These are phyloP conservation scores for Ilex paraguariensis DNA, from an alignment of 305 asterid species.

Conservation along the genomic window DNA sequence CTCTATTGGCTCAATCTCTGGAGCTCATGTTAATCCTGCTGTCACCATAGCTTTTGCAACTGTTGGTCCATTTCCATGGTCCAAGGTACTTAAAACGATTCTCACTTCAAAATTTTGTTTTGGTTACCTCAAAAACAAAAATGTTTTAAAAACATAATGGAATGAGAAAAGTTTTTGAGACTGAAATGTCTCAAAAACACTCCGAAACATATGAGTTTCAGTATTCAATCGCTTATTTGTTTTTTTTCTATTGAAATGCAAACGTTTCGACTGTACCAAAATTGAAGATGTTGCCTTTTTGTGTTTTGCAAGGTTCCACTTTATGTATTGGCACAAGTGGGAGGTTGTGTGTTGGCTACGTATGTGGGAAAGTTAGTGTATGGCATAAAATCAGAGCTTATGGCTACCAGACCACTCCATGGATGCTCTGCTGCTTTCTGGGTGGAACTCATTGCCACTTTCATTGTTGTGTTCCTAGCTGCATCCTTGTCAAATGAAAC, in stretches of 20 bases:
- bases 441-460: constrained; percentile 69
- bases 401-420: constrained; percentile 64
- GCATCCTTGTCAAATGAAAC: constrained; percentile 49
- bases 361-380: constrained; percentile 45
- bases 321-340: constrained; percentile 65
- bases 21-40: constrained; percentile 92
- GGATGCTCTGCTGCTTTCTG: constrained; percentile 58
- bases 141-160: too few relatives aligned
- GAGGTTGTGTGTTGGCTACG: constrained; percentile 63
- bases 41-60: constrained; percentile 70
- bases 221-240: background rate
- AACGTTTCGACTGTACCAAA: background rate
- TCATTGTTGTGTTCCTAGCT: constrained; percentile 56
- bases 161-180: too few relatives aligned
- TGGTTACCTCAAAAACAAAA: too few relatives aligned
- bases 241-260: background rate
- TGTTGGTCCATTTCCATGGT: constrained; percentile 81
- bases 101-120: too few relatives aligned
- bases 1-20: constrained; percentile 71
- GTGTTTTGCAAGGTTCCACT: constrained; percentile 51
- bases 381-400: constrained; percentile 45
- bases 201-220: background rate
- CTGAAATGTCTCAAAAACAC: too few relatives aligned
- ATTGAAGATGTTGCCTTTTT: background rate
- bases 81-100: constrained; percentile 32